phyloP scores from a whole-genome alignment of 2,329 filamentous ascomycete genomes.

The Geoglossum cookeanum region DNA sequence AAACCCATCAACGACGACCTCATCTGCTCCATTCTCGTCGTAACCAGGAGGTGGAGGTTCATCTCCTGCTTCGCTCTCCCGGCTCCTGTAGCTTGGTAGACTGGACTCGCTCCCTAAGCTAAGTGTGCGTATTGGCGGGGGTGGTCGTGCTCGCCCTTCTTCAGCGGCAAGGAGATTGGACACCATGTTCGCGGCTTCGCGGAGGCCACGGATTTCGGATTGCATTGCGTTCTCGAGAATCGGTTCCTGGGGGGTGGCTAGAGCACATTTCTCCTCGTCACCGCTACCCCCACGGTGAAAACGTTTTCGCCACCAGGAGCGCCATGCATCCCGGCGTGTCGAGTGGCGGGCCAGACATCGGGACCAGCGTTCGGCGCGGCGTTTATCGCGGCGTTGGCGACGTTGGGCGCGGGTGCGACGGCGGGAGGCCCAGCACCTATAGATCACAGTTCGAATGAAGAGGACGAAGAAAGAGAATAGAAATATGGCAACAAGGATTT shows the following conservation, averaged over 20 bases:
- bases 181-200: constrained; percentile 33
- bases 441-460: too few relatives aligned
- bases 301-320: constrained; percentile 28
- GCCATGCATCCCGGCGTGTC: constrained; percentile 30
- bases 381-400: constrained; percentile 32
- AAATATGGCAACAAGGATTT: neutral
- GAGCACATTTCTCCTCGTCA: constrained; percentile 29
- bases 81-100: constrained; percentile 12
- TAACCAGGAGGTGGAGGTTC: constrained; percentile 22
- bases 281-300: constrained; percentile 16
- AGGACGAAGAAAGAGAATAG: neutral
- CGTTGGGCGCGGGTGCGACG: constrained; percentile 24
- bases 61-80: constrained; percentile 9
- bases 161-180: constrained; percentile 26
- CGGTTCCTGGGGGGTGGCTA: constrained; percentile 27
- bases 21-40: constrained; percentile 21
- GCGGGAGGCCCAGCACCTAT: neutral
- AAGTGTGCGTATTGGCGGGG: neutral
- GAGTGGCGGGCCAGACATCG: constrained; percentile 30
- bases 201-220: constrained; percentile 30
- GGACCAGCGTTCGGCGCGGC: constrained; percentile 34
- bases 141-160: constrained; percentile 13
- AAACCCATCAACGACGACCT: constrained; percentile 25
- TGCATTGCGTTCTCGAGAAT: constrained; percentile 27
- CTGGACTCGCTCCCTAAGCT: constrained; percentile 3